Percentiles rank a stretch among this genome's conserved stretches.
Conservation (phyloP, 1,139 yeast genomes). For the Yamadazyma triangularis region DNA sequence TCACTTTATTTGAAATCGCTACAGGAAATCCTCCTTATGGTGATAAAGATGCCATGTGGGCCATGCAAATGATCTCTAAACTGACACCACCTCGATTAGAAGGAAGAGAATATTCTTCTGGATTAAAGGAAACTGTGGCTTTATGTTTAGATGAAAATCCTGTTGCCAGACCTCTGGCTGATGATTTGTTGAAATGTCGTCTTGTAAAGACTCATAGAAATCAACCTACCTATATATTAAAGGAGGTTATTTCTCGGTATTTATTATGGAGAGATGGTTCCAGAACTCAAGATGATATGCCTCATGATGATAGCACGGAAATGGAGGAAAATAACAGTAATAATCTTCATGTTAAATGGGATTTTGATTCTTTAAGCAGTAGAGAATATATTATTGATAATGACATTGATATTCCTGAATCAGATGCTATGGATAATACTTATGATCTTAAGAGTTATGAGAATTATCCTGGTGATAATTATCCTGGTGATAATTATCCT, state of each 20-base stretch:
- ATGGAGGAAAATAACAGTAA: conserved; percentile 10
- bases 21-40: conserved; percentile 98
- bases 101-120: conserved; percentile 75
- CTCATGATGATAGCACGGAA: conserved; percentile 9
- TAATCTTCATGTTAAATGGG: conserved; percentile 73
- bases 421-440: conserved; percentile 36
- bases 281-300: conserved; percentile 45
- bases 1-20: conserved; percentile 89
- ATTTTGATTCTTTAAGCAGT: conserved; percentile 73
- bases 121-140: conserved; percentile 84
- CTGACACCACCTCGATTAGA: conserved; percentile 93
- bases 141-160: conserved; percentile 92
- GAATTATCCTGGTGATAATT: too few species aligned
- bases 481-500: conserved; percentile 22
- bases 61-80: conserved; percentile 89
- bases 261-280: conserved; percentile 71
- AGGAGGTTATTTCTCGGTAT: conserved; percentile 79
- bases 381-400: conserved; percentile 68
- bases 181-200: conserved; percentile 70
- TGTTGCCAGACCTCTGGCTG: conserved; percentile 82
- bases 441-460: conserved; percentile 32
- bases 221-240: conserved; percentile 55
- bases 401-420: conserved; percentile 50
- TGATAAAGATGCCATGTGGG: conserved; percentile 91
- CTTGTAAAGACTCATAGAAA: conserved; percentile 62